Conservation (phyloP, 768 basidiomycete species). For the Termitomyces sp. region DNA sequence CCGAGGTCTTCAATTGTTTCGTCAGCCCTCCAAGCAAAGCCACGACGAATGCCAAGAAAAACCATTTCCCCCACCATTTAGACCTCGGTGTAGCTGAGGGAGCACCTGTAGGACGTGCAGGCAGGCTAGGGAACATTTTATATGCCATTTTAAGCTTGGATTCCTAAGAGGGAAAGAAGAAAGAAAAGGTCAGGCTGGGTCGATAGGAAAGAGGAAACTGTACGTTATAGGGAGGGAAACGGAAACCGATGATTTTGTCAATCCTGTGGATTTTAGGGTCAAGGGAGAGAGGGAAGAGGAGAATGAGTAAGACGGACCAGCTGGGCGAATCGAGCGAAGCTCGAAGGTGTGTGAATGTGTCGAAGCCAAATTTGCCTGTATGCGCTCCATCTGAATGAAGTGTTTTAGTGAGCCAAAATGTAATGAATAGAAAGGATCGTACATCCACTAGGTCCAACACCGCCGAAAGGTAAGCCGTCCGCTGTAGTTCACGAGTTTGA, state of each 20-base stretch:
- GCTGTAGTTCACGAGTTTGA: conserved; percentile 11
- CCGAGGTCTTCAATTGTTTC: conserved; percentile 31
- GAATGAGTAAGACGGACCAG: conserved; percentile 38
- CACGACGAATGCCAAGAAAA: conserved; percentile 44
- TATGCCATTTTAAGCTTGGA: conserved; percentile 31
- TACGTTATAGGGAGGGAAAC: conserved; percentile 64
- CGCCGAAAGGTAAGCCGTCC: conserved; percentile 28
- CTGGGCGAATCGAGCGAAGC: conserved; percentile 57
- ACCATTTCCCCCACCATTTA: conserved; percentile 46
- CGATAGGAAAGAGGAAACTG: conserved; percentile 9
- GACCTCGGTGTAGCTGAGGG: conserved; percentile 25
- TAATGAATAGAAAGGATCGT: conserved; percentile 22
- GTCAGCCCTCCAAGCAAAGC: conserved; percentile 45
- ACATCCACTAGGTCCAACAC: conserved; percentile 51
- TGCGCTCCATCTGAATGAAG: conserved; percentile 57
- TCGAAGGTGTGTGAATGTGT: conserved; percentile 75
- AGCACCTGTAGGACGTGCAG: conserved; percentile 43
- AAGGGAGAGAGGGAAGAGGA: conserved; percentile 18
- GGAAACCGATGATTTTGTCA: conserved; percentile 46
- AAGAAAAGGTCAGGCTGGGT: background rate
- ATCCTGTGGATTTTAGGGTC: conserved; percentile 32
- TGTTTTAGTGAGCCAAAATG: background rate
- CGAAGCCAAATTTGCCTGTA: conserved; percentile 73
- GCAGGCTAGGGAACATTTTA: conserved; percentile 33
- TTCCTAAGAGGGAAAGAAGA: conserved; percentile 17